Conservation (phyloP, 2,329 filamentous ascomycete species). For the Sclerotinia borealis region DNA sequence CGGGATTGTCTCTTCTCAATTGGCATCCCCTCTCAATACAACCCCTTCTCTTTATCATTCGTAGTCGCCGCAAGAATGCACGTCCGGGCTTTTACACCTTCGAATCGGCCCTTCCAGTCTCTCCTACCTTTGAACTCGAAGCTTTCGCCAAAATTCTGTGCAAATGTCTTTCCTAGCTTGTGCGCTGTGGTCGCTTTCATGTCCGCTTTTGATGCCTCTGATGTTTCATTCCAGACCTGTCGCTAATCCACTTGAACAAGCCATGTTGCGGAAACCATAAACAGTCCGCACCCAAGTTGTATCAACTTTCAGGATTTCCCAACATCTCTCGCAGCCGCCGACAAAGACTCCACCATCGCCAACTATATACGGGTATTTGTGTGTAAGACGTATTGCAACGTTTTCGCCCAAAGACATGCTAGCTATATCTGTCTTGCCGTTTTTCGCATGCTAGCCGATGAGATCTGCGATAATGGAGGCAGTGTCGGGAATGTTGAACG, state of each 20-base stretch:
- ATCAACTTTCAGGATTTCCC: not conserved
- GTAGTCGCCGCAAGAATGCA: not conserved
- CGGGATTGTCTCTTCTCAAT: not conserved
- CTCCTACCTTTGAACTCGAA: not conserved
- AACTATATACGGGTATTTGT: not conserved
- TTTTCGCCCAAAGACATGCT: not conserved
- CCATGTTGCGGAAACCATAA: not conserved
- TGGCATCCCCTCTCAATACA: not conserved
- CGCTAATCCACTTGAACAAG: not conserved
- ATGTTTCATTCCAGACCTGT: not conserved
- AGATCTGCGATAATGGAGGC: not conserved
- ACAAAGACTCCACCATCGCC: not conserved
- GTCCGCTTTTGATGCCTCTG: not conserved
- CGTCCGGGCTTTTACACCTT: not conserved
- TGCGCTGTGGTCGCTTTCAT: not conserved
- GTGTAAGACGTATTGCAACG: not conserved
- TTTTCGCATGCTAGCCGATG: not conserved
- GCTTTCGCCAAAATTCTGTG: not conserved
- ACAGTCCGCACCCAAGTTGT: not conserved
- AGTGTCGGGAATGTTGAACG: not conserved
- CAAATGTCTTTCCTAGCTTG: not conserved
- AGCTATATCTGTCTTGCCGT: not conserved
- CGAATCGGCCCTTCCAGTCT: not conserved
- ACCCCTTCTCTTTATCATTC: not conserved
- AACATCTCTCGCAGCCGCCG: not conserved